Base-by-base conservation (phyloP, 257 asterid genomes). In the Solanum arcanum region DNA sequence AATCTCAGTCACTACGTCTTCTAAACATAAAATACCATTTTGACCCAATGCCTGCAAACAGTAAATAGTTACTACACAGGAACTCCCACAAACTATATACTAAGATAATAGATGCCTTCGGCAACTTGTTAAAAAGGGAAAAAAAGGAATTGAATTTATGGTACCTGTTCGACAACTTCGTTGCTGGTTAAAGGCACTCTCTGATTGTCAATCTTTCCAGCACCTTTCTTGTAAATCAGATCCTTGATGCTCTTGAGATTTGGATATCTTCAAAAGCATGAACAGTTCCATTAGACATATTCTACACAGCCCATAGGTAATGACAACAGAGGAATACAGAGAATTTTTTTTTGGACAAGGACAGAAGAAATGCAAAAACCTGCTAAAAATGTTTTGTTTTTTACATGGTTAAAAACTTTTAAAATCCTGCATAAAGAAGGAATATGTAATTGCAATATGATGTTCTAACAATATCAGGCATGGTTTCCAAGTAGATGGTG, bases 201-300 rank as follows among this genome's bases (percentile, higher is more conserved):
- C 87, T 97, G 88, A 83, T 87, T 90, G 88, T 87, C 93, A 90
- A 94, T 64, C 90, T 91, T 97, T 14, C 91, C 93, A n/a, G 94
- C 92, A 88, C 98, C 98, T 87, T 95, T 97, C 92, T 95, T 97
- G 95, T 90, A 95, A 86, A 97, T 93, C 91, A 97, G 92, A 90
- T 97, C 99, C 93, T 91, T 94, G 89, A 95, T 96, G 86, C 94
- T 94, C 95, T 94, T 97, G 76, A 92, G 86, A 91, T 90, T 94
- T 60, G 99, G 99, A 91, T 92, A 97, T 29, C 99, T 96, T 87
- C 81, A 90, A 49, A 35, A 88, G 35, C 82, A 89, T 35, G 60
- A 72, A 85, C 8, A 29, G 44, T 68, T 86, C 20, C 42, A 47
- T 80, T 37, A 84, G 10, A 82, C 8, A 59, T 15, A 39, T 31